Percentiles rank a stretch among this genome's conserved stretches.
Evolutionary conservation across 73 alveolate species (phyloP).

Genomic region (Stentor coeruleus): DNA sequence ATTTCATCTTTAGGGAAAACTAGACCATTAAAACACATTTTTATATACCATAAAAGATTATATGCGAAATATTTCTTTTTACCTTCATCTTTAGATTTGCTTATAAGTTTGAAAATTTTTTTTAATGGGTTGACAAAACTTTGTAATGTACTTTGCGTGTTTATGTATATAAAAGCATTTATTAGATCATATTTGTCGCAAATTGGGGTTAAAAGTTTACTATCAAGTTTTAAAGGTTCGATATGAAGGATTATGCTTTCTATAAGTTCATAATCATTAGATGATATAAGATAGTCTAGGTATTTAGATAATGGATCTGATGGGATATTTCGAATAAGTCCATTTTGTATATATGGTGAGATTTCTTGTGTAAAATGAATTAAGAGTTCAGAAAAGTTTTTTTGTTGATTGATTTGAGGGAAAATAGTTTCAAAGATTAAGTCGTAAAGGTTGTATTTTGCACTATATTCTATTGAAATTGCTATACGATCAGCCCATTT

Average conservation of each 20-base stretch:
- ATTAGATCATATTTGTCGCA: slow-evolving; percentile 20
- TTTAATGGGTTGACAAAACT: slow-evolving; percentile 1
- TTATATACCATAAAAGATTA: slow-evolving; percentile 24
- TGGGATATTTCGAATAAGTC: background rate
- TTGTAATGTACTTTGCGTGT: background rate
- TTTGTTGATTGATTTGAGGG: too few relatives aligned
- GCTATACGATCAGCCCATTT: background rate
- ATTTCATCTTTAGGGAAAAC: slow-evolving; percentile 4
- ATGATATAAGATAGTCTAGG: background rate
- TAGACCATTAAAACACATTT: background rate
- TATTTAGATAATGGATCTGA: background rate
- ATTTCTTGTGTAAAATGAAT: background rate
- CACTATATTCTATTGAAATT: slow-evolving; percentile 17
- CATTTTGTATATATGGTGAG: background rate
- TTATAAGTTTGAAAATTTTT: slow-evolving; percentile 4
- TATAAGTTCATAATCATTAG: background rate
- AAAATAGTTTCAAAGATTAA: slow-evolving; percentile 1
- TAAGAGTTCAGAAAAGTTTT: background rate
- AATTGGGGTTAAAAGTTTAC: background rate
- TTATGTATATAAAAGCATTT: slow-evolving; percentile 16
- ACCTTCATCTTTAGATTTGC: background rate
- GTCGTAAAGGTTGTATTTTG: background rate
- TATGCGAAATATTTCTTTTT: background rate
- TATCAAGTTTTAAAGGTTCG: background rate
- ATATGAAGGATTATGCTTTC: slow-evolving; percentile 19